Evolutionary conservation across 306 rosid species (phyloP), one percentile per base, ranked within the genome.

Genomic region (Psophocarpus tetragonolobus): DNA sequence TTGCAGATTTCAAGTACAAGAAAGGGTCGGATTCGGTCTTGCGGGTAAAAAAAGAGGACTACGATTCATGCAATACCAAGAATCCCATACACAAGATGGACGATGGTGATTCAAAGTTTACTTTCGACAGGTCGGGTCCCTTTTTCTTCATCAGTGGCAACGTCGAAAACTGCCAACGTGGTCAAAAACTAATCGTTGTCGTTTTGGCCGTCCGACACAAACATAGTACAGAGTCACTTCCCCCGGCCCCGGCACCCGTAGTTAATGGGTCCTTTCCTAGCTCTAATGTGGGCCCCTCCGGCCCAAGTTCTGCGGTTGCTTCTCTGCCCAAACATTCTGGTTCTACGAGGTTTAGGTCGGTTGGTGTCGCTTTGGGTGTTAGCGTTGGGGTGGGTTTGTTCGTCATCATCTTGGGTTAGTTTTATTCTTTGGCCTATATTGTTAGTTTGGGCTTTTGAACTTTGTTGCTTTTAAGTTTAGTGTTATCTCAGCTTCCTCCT

Each of bases 71-170:
- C 87, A 87, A 86, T 85, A 50, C 79, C 2, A 73, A 27, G 1
- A 82, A 47, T 5, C 88, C 92, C 1, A 71, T 60, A 0, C 44
- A 54, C 11, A 76, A 80, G 7, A 20, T 88, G 54, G 77, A 72
- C 12, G 80, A 53, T 11, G 96, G 98, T 4, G 79, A 84, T 26
- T 88, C 96, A 5, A 14, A 44, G 3, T 82, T 90, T 75, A 13
- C 13, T 8, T 73, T 93, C 2, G 74, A 81, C 8, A 89, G 14
- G 1, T 88, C 97, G 0, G 97, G 97, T 29, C 85, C 90, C 0
- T 88, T 86, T 85, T 74, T 90, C 82, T 91, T 93, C 86, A 84
- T 90, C 48, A 87, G 44, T 38, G 94, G 89, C 15, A 79, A 33
- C 2, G 54, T 30, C 3, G 78, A 81, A 1, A 41, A 75, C 0